phyloP scores from a whole-genome alignment of 192 early-diverging fungal species.

The Podochytrium sp. region DNA sequence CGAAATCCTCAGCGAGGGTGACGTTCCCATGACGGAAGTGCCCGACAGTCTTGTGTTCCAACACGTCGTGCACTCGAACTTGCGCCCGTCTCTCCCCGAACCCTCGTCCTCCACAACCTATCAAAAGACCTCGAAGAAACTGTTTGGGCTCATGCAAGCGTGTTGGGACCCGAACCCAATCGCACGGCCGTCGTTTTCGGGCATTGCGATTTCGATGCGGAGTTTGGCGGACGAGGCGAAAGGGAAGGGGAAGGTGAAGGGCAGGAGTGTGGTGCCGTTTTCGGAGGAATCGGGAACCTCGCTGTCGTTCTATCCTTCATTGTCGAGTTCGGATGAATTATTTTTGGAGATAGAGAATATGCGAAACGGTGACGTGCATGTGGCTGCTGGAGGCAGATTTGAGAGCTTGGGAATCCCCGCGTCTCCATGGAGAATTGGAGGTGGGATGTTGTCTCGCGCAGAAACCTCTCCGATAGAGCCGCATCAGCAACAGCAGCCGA shows the following conservation, averaged over 20 bases:
- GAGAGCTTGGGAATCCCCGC: no score
- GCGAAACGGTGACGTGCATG: no score
- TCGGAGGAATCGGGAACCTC: no score
- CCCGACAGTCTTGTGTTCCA: slow-evolving; percentile 31
- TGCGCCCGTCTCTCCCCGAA: not conserved
- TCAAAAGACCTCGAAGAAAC: not conserved
- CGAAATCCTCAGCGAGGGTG: slow-evolving; percentile 26
- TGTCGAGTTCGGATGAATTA: no score
- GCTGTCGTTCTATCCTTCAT: no score
- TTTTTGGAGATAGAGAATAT: no score
- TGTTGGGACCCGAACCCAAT: slow-evolving; percentile 33
- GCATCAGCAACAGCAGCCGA: no score
- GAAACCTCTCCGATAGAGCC: no score
- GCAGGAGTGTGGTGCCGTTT: no score
- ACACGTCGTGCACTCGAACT: slow-evolving; percentile 18
- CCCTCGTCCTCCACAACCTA: not conserved
- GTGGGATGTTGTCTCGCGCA: no score
- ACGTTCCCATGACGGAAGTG: slow-evolving; percentile 11
- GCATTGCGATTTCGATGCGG: not conserved
- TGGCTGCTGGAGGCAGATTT: no score
- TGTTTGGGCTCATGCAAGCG: slow-evolving; percentile 10
- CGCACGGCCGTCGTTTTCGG: slow-evolving; percentile 12
- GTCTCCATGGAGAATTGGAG: no score
- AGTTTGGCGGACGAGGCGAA: not conserved
- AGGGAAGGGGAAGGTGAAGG: not conserved